Percentiles rank a stretch among this genome's conserved stretches.
phyloP scores from a whole-genome alignment of 2,329 filamentous ascomycete species.

The Calonectria honghensis region DNA sequence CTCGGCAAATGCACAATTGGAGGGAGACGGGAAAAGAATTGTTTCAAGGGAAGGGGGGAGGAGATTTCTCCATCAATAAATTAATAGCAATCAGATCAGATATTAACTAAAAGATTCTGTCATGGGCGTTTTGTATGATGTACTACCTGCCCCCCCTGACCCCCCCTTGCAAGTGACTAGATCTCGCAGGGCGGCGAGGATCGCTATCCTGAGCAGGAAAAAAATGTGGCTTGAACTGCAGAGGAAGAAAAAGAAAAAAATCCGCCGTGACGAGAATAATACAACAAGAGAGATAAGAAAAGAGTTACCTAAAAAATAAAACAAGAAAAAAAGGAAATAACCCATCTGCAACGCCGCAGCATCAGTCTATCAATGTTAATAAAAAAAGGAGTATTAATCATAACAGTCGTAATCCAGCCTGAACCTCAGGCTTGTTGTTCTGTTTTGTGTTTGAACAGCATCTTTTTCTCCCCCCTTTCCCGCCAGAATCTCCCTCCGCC shows the following conservation, averaged over 20 bases:
- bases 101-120: conserved; percentile 10
- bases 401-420: conserved; percentile 34
- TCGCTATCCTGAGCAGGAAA: background rate
- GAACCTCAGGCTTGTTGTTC: conserved; percentile 10
- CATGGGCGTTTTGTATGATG: background rate
- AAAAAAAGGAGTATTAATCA: conserved; percentile 25
- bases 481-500: background rate
- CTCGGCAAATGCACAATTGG: background rate
- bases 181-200: background rate
- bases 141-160: background rate
- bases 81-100: background rate
- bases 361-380: conserved; percentile 29
- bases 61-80: conserved; percentile 5
- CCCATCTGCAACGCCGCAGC: conserved; percentile 34
- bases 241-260: background rate
- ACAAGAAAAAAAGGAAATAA: conserved; percentile 4
- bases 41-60: background rate
- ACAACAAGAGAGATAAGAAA: background rate
- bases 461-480: conserved; percentile 6
- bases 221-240: conserved; percentile 2
- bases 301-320: conserved; percentile 20
- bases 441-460: conserved; percentile 21
- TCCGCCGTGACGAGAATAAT: conserved; percentile 10
- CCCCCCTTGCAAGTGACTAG: background rate
- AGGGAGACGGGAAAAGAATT: background rate